Base-by-base conservation (phyloP, 2,329 filamentous ascomycete genomes). In the Exophiala calicioides region DNA sequence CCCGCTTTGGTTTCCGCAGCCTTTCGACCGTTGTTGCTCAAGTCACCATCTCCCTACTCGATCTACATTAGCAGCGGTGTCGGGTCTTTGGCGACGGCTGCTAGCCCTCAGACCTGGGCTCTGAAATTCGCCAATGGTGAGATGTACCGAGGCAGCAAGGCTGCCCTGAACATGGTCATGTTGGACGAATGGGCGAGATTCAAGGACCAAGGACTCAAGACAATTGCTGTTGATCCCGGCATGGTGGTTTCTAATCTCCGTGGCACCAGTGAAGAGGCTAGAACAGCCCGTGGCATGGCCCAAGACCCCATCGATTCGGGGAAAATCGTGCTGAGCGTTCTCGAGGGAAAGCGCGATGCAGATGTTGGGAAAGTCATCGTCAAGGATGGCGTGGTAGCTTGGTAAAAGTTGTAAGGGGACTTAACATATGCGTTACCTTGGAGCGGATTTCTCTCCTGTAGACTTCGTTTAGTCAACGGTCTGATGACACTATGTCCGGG, bases 121-220 rank as follows among this genome's bases (percentile, higher is more conserved):
- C n/a, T n/a, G n/a, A 16, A 5, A 6, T 16, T 16, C 20, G 32
- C 32, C n/a, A 34, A 34, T 18, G 32, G 32, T 9, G 16, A 34
- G 10, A 20, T 20, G 16, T 34, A 56, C 19, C 40, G 37, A 4
- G 32, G 29, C n/a, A 43, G 16, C 21, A 54, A 54, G 41, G 64
- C 68, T 3, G 75, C 68, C 1, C 40, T 77, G 54, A 77, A 74
- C 27, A 77, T 77, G 64, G 30, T 75, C 54, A 72, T 74, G 68
- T 53, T 75, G 36, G 66, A 74, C 8, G 80, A 75, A 73, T 51
- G 61, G 24, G 62, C 65, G 23, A 53, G 62, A 18, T 34, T 20
- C 10, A 62, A 65, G 52, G 60, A 65, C 4, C 70, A 75, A 50
- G 67, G 68, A 0, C 68, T 76, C 21, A 79, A 77, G 53, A 70